Evolutionary conservation across 177 flowering plant species (phyloP), one percentile per base, ranked within the genome.

Genomic region (Telopea speciosissima): DNA sequence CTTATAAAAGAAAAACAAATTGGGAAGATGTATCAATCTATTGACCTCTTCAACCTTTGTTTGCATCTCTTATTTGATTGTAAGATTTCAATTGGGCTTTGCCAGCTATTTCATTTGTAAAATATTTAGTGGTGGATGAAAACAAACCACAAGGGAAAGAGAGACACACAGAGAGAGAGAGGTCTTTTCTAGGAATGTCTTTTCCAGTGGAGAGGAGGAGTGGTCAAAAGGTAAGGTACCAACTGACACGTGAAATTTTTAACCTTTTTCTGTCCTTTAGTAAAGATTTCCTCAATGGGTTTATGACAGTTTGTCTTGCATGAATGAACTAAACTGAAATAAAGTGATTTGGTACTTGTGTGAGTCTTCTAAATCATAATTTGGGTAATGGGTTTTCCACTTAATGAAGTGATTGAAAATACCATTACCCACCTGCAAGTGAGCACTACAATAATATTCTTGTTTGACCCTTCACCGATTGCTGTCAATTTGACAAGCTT

Each of bases 191-290:
- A 44, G 75, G 83, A 79, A 82, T 79, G 83, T 82, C 85, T 76
- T 82, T 75, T 78, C 85, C 66, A 71, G 81, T 74, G 81, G 77
- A 24, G 40, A 62, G 69, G 24, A 42, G 69, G 24, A 42, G 16
- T 70, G 78, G 85, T 82, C 77, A 79, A 80, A 78, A 72, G 74
- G 66, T 72, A 68, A 66, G 65, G 67, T 61, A 75, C 79, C 79
- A 65, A 77, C 73, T 64, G 66, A 28, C 40, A 63, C 65, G 0
- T 11, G 3, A 24, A 62, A 26, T 13, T 22, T 60, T 22, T 3
- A 36, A 4, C 40, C 8, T 36, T 6, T 8, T 36, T 36, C 40
- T 36, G 40, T 36, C 40, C 40, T 36, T 36, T 36, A 3, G 40
- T 36, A 36, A 28, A 5, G 40, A 36, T 36, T 36, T 36, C 40